Conservation (phyloP, 31 red algal species). For the Odonthalia washingtoniensis region DNA sequence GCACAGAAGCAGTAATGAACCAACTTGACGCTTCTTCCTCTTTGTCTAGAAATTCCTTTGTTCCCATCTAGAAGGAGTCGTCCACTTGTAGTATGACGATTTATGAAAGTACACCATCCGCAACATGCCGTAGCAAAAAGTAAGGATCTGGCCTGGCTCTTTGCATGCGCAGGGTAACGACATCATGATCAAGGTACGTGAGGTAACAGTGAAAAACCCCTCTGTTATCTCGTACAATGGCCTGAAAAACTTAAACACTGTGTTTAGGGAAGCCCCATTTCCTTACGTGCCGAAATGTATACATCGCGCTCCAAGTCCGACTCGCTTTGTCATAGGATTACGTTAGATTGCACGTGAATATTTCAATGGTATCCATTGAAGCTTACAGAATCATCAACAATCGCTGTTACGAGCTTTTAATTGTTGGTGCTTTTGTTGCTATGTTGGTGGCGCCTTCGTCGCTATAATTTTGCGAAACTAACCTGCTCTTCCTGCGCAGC, state of each 20-base stretch:
- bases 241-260: not conserved
- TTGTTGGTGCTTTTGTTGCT: constrained; percentile 19
- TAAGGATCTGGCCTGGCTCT: too few relatives aligned
- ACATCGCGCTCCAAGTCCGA: not conserved
- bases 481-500: not conserved
- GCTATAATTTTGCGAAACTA: constrained; percentile 1
- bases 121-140: too few relatives aligned
- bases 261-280: constrained; percentile 14
- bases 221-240: constrained; percentile 39
- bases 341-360: not conserved
- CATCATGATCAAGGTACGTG: constrained; percentile 20
- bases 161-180: not conserved
- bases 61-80: too few relatives aligned
- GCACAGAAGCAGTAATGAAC: too few relatives aligned
- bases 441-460: not conserved
- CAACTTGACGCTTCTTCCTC: too few relatives aligned
- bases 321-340: not conserved
- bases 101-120: too few relatives aligned
- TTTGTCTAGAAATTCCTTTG: too few relatives aligned
- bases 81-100: too few relatives aligned
- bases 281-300: not conserved
- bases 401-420: not conserved
- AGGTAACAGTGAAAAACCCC: constrained; percentile 17
- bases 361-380: not conserved
- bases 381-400: not conserved